Evolutionary conservation across 2,329 filamentous ascomycete species (phyloP), one percentile per base, ranked within the genome.

Genomic region (Nothophaeocryptopus gaeumannii): DNA sequence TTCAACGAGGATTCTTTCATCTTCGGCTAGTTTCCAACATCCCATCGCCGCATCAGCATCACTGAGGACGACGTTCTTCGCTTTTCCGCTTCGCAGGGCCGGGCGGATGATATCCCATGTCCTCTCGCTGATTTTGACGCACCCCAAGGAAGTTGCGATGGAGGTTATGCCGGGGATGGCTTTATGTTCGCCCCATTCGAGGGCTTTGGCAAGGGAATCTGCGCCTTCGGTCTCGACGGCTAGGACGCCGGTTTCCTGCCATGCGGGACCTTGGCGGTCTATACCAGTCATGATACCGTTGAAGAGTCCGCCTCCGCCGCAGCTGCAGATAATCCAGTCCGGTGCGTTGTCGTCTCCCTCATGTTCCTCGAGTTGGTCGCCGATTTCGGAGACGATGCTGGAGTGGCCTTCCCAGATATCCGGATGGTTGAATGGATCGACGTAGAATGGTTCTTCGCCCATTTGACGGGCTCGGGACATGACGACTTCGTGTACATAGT

Each of bases 11-110:
- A 92, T 72, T 29, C 86, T 75, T 59, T 91, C 88, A 51, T 95
- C 89, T 58, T 96, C 88, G 7, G 89, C 86, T 55, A 96, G 84
- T 20, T 82, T 77, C 63, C 86, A 83, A 45, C 85, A 87, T 2
- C 84, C 89, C 71, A 84, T 81, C 26, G 88, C 89, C 0, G 92
- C 91, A 63, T 93, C 88, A 5, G 82, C 83, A 61, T 95, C 89
- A 3, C 76, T 78, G 9, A 93, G 74, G 0, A 89, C 85, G 2
- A 81, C 70, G 54, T 79, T 83, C 37, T 76, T 75, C 26, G 86
- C 79, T 44, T 76, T 74, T 37, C 79, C 68, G 1, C 72, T 64
- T 8, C 41, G 40, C 5, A 43, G 36, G 11, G 55, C 47, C 12
- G 59, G 52, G 37, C 76, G 69, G 1, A 78, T 82, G 68, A 88